Evolutionary conservation across 192 early-diverging fungal species (phyloP).

Genomic region (Backusella luteola): DNA sequence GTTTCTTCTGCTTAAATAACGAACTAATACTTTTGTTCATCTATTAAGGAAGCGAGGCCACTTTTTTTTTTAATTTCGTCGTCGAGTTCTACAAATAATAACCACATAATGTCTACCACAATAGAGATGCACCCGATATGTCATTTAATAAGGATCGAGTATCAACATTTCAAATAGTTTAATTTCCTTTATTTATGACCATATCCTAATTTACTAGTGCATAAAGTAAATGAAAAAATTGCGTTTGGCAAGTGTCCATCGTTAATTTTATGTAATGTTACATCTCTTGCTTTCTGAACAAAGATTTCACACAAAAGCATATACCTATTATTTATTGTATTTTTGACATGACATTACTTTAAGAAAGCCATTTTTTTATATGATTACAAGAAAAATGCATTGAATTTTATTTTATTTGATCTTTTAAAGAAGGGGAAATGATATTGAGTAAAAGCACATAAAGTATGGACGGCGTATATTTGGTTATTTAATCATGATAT

Average conservation of each 20-base stretch:
- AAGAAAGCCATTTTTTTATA: neutral
- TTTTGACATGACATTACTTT: neutral
- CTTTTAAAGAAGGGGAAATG: neutral
- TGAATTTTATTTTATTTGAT: neutral
- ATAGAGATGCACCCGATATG: neutral
- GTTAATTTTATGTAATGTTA: neutral
- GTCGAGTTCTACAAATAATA: neutral
- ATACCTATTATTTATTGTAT: neutral
- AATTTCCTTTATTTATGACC: neutral
- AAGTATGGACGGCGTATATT: neutral
- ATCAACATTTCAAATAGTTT: neutral
- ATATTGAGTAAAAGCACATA: neutral
- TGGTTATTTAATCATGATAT: neutral
- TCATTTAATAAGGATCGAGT: neutral
- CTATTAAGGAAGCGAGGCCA: neutral
- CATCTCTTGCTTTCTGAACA: no score
- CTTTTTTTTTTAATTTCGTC: neutral
- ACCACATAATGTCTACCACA: neutral
- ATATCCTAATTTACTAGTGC: neutral
- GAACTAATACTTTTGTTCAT: neutral
- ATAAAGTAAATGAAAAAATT: neutral
- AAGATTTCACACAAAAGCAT: neutral
- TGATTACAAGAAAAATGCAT: neutral
- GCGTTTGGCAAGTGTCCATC: neutral
- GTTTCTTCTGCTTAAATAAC: neutral